These are phyloP conservation scores for Fraxinus americana DNA, from an alignment of 257 asterid genomes.

Conservation along the genomic window DNA sequence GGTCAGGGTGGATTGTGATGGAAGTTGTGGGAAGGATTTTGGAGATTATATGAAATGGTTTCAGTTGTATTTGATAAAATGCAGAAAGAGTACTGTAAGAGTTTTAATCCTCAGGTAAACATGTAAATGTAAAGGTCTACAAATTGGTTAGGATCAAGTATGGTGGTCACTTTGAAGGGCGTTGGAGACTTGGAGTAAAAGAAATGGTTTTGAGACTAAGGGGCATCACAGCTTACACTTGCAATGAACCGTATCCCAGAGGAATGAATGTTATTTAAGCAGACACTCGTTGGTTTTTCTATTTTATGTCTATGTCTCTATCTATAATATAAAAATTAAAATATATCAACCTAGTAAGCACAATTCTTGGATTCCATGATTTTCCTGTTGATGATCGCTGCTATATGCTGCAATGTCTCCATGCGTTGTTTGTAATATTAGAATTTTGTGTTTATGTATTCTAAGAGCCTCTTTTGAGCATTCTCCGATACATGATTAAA, in stretches of 20 bases:
- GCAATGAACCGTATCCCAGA: not conserved
- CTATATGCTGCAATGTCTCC: not conserved
- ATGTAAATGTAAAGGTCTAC: not conserved
- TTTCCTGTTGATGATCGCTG: not conserved
- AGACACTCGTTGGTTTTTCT: not conserved
- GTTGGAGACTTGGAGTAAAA: no score
- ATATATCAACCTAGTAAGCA: not conserved
- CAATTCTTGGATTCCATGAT: not conserved
- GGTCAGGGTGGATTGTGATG: not conserved
- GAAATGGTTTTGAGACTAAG: not conserved
- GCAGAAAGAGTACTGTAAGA: not conserved
- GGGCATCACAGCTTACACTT: not conserved
- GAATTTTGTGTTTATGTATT: no score
- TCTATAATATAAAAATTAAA: not conserved
- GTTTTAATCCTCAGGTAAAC: not conserved
- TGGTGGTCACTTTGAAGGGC: not conserved
- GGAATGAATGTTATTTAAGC: not conserved
- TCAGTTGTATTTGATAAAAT: not conserved
- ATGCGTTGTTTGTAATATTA: no score
- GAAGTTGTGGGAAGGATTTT: not conserved
- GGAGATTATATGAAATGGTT: not conserved
- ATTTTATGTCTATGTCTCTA: not conserved
- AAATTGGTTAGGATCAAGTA: not conserved
- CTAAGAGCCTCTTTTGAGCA: not conserved
- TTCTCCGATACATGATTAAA: not conserved